These are phyloP conservation scores for Xylaria sp. DNA, from an alignment of 2,329 filamentous ascomycete species.

Conservation along the genomic window DNA sequence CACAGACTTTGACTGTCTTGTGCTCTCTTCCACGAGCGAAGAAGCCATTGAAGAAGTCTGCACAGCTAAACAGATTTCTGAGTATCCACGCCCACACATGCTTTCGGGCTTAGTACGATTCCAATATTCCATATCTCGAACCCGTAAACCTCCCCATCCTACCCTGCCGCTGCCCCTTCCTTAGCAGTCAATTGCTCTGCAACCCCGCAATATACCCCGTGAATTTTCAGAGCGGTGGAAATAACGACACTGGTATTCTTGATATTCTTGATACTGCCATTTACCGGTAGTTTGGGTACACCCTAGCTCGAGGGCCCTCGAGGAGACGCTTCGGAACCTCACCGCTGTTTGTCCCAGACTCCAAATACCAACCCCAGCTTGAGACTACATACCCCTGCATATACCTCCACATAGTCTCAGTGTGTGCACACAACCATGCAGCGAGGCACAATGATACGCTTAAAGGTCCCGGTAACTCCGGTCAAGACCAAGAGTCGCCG, in stretches of 20 bases:
- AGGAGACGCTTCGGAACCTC: constrained; percentile 41
- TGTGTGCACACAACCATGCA: constrained; percentile 39
- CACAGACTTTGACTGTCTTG: constrained; percentile 64
- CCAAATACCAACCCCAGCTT: constrained; percentile 33
- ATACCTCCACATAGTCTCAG: constrained; percentile 42
- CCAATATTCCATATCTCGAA: constrained; percentile 23
- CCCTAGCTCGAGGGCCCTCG: constrained; percentile 19
- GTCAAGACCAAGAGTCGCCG: constrained; percentile 61
- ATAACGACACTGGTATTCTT: not conserved
- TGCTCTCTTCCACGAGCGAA: constrained; percentile 44
- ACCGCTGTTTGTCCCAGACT: constrained; percentile 53
- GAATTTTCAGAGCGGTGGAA: constrained; percentile 1
- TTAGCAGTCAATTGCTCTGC: constrained; percentile 2
- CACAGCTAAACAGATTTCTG: constrained; percentile 48
- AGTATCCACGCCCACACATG: constrained; percentile 41
- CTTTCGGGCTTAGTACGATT: constrained; percentile 34
- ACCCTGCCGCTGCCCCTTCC: not conserved
- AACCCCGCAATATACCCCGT: constrained; percentile 4
- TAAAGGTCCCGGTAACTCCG: constrained; percentile 58
- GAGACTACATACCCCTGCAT: constrained; percentile 41
- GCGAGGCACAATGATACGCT: constrained; percentile 59
- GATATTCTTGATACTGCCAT: constrained; percentile 1
- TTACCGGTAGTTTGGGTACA: constrained; percentile 16
- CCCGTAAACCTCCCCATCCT: constrained; percentile 22
- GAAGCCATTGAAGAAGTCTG: constrained; percentile 47